Evolutionary conservation across 106 monocot genomes (phyloP), one percentile per base, ranked within the genome.

Genomic region (Xerophyta viscosa): DNA sequence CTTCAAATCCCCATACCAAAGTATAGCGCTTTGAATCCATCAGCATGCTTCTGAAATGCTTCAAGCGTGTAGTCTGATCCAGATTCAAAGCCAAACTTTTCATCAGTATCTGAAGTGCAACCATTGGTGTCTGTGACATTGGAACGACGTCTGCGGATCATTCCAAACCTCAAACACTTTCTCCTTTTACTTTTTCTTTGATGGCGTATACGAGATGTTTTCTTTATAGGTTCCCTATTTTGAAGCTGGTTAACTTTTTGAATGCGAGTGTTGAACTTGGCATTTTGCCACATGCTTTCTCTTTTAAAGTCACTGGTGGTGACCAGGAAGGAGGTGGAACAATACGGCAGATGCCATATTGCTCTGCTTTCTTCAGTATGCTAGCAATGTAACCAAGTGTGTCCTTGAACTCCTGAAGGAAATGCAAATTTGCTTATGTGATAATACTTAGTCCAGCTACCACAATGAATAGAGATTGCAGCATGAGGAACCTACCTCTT

Each of bases 81-180:
- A 62, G 77, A 67, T 60, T 98, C 85, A 74, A 98, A 98, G 17
- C 96, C 96, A 71, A 98, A 98, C 56, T 89, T 98, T 27, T 89
- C 89, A 26, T 89, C 89, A 10, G 77, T 68, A 60, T 98, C 96
- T 42, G 81, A 84, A 20, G 49, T 64, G 63, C 72, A 85, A 18
- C 80, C 83, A 60, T 69, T 72, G 23, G 31, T 18, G 52, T 82
- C 81, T 36, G 74, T 52, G 62, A 50, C 33, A 70, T 48, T 64
- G 27, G 70, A 56, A 66, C 52, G 67, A 37, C 85, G 69, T 50
- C 85, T 73, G 11, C 84, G 84, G 29, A 72, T 79, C 89, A 89
- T 89, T 45, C 96, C 77, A 74, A 98, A 89, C 37, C 67, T 89
- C 11, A 79, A 52, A 0, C 79, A 54, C 54, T 78, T 86, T 76